These are phyloP conservation scores for Vicia villosa DNA, from an alignment of 306 rosid species.

Conservation along the genomic window DNA sequence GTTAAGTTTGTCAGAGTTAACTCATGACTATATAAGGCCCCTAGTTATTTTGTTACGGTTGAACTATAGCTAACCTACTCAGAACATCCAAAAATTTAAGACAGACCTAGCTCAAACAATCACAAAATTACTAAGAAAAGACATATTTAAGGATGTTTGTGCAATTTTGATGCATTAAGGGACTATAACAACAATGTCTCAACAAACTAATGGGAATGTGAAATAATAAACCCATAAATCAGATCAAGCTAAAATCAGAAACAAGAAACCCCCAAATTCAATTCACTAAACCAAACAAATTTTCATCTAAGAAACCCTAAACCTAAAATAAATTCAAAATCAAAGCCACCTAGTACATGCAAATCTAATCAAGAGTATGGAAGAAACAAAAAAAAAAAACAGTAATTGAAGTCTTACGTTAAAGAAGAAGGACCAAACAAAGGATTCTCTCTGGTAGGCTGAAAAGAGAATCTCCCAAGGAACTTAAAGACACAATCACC, in stretches of 20 bases:
- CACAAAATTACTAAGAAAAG: background rate
- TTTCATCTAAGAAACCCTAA: background rate
- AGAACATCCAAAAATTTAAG: too few species aligned
- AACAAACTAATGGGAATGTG: too few species aligned
- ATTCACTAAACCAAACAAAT: slow-evolving; percentile 18
- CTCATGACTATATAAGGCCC: too few species aligned
- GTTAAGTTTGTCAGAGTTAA: too few species aligned
- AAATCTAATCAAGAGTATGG: background rate
- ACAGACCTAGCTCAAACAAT: too few species aligned
- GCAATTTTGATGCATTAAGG: background rate
- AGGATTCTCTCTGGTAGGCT: slow-evolving; percentile 76
- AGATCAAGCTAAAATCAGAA: slow-evolving; percentile 4
- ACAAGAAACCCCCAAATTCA: slow-evolving; percentile 5
- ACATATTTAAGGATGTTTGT: background rate
- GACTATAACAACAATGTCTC: background rate
- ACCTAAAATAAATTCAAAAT: slow-evolving; percentile 7
- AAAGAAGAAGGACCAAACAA: slow-evolving; percentile 81
- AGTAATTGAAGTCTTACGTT: slow-evolving; percentile 50
- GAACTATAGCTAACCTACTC: too few species aligned
- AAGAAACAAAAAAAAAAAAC: background rate
- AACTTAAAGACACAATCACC: slow-evolving; percentile 65
- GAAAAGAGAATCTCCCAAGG: slow-evolving; percentile 71
- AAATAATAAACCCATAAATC: background rate
- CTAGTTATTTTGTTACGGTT: too few species aligned
- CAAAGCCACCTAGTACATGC: background rate